These are phyloP conservation scores for Austropuccinia psidii DNA, from an alignment of 1,284 basidiomycete genomes.

Conservation along the genomic window DNA sequence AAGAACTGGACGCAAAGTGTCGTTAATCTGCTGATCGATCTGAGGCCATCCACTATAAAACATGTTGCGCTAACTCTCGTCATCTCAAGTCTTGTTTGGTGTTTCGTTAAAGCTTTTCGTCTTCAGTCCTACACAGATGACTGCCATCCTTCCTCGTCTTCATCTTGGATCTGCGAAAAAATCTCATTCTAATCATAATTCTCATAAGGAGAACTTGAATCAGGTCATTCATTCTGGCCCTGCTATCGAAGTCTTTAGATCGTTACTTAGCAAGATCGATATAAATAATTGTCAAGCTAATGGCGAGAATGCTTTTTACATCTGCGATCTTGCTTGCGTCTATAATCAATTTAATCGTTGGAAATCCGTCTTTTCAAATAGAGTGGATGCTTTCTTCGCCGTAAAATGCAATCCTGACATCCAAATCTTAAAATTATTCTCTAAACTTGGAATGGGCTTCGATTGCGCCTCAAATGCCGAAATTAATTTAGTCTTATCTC, in stretches of 20 bases:
- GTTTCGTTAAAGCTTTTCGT: too few species aligned
- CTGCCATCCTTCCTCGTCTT: conserved; percentile 21
- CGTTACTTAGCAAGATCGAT: conserved; percentile 43
- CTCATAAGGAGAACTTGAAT: too few species aligned
- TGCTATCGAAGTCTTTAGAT: conserved; percentile 16
- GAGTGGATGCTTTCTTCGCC: conserved; percentile 87
- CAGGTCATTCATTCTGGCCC: conserved; percentile 26
- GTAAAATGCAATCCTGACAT: conserved; percentile 98
- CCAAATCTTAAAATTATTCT: conserved; percentile 80
- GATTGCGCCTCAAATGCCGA: conserved; percentile 98
- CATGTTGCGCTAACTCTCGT: too few species aligned
- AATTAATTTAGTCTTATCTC: conserved; percentile 69
- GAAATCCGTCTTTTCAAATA: conserved; percentile 61
- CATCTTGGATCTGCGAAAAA: conserved; percentile 3
- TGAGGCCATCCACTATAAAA: too few species aligned
- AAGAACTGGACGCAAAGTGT: too few species aligned
- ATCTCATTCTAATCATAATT: too few species aligned
- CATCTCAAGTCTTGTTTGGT: too few species aligned
- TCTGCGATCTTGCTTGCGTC: conserved; percentile 83
- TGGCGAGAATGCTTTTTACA: conserved; percentile 91
- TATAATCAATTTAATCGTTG: conserved; percentile 80
- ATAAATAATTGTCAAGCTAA: conserved; percentile 53
- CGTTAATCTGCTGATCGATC: too few species aligned
- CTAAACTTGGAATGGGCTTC: conserved; percentile 82
- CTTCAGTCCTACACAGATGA: too few species aligned